Evolutionary conservation across 164 flowering plant genomes (phyloP), one percentile per base, ranked within the genome.

Genomic region (Liquidambar formosana): DNA sequence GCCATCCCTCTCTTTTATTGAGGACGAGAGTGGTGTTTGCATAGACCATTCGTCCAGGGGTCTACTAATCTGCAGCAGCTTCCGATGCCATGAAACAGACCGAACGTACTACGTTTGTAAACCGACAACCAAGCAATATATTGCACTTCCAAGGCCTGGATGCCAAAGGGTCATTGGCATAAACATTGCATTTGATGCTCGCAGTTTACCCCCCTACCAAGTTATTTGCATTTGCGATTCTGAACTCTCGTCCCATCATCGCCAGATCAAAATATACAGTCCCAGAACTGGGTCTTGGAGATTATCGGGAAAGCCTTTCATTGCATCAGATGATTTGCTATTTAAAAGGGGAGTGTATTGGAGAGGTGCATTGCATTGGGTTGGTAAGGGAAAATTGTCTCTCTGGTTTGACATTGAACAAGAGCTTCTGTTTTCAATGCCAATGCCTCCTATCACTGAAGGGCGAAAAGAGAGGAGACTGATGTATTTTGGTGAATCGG

Each of bases 21-120:
- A 60, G 4, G 63, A 60, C 22, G 12, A 28, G 10, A 60, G 4
- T 33, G 44, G 47, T 60, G 47, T 60, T 43, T 9, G 10, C 10
- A 28, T 60, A 33, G n/a, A 5, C 3, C 21, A 33, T 28, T 38
- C 63, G 1, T 60, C 23, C 46, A 60, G 28, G 11, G 63, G 63
- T 19, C 21, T 60, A 5, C 46, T 60, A 6, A 10, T 16, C n/a
- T 60, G 63, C 46, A 60, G 63, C 47, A 60, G 63, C 63, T 60
- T 38, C 14, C 47, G 63, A 28, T 38, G 45, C 47, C 43, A 41
- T 5, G 63, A 60, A 43, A 38, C 4, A 3, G 23, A 60, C 5
- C n/a, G 63, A 1, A 33, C 2, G 3, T 60, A 60, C 63, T 38
- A 60, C 63, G 28, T 60, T 13, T 60, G 63, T 10, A 60, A 60